A percentile compares a stretch with the other conserved stretches of the same genome.
Conservation (phyloP, 108 stramenopile species). For the Discostella pseudostelligera region DNA sequence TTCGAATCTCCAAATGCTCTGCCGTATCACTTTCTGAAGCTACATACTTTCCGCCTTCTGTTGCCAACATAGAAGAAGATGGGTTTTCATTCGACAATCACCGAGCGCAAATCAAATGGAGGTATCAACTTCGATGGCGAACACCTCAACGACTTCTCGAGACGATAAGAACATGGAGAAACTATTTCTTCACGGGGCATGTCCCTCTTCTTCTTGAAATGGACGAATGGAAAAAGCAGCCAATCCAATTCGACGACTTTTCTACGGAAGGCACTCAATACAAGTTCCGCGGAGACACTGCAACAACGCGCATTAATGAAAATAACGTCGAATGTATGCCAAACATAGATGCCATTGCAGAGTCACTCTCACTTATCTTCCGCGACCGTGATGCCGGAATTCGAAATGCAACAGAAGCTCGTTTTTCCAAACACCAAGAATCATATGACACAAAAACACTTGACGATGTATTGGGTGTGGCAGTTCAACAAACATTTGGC, state of each 20-base stretch:
- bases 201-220: constrained; percentile 33
- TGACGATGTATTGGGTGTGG: constrained; percentile 80
- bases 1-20: constrained; percentile 31
- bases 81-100: constrained; percentile 5
- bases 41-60: constrained; percentile 20
- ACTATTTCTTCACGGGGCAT: constrained; percentile 41
- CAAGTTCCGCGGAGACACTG: background rate
- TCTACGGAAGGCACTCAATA: constrained; percentile 39
- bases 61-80: background rate
- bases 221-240: constrained; percentile 35
- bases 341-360: constrained; percentile 30
- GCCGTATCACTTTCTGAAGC: constrained; percentile 37
- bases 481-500: constrained; percentile 73
- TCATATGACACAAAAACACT: constrained; percentile 40
- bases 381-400: constrained; percentile 46
- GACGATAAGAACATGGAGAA: constrained; percentile 26
- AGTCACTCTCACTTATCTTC: constrained; percentile 46
- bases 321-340: constrained; percentile 20
- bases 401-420: constrained; percentile 31
- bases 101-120: constrained; percentile 38
- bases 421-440: constrained; percentile 38
- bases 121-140: constrained; percentile 62
- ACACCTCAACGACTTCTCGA: constrained; percentile 52
- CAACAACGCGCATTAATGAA: constrained; percentile 1
- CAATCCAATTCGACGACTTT: constrained; percentile 32